Conservation (phyloP, 169 alveolate species). For the Cryptosporidium viatorum region DNA sequence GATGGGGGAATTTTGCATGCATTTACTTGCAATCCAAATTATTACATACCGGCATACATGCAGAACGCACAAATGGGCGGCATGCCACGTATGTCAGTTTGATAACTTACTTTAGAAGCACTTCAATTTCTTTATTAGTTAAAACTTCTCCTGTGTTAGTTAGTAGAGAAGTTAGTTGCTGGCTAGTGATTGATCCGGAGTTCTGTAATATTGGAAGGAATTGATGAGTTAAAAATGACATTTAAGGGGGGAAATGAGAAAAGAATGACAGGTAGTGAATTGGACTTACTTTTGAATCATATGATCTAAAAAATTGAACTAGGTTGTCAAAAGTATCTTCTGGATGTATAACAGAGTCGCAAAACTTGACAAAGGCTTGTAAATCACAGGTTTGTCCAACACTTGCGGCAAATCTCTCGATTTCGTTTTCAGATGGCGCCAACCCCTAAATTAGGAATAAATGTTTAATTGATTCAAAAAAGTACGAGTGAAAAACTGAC, state of each 20-base stretch:
- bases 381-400: slow-evolving; percentile 67
- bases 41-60: slow-evolving; percentile 1
- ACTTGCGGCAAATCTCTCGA: slow-evolving; percentile 9
- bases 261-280: no score
- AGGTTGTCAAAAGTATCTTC: slow-evolving; percentile 67
- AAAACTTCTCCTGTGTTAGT: slow-evolving; percentile 64
- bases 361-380: slow-evolving; percentile 18
- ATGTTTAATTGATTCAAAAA: no score
- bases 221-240: neutral
- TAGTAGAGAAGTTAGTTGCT: slow-evolving; percentile 44
- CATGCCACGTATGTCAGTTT: neutral
- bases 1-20: neutral
- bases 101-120: slow-evolving; percentile 35
- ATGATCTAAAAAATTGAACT: slow-evolving; percentile 47
- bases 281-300: slow-evolving; percentile 61
- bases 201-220: neutral
- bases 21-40: neutral
- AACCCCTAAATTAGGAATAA: slow-evolving; percentile 9
- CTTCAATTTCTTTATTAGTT: slow-evolving; percentile 56
- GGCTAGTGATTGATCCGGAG: slow-evolving; percentile 47
- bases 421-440: slow-evolving; percentile 64
- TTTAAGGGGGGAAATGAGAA: no score
- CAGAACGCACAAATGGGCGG: neutral
- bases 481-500: neutral
- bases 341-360: slow-evolving; percentile 64